phyloP scores from a whole-genome alignment of 2,329 filamentous ascomycete genomes.

The Fusarium sp. region DNA sequence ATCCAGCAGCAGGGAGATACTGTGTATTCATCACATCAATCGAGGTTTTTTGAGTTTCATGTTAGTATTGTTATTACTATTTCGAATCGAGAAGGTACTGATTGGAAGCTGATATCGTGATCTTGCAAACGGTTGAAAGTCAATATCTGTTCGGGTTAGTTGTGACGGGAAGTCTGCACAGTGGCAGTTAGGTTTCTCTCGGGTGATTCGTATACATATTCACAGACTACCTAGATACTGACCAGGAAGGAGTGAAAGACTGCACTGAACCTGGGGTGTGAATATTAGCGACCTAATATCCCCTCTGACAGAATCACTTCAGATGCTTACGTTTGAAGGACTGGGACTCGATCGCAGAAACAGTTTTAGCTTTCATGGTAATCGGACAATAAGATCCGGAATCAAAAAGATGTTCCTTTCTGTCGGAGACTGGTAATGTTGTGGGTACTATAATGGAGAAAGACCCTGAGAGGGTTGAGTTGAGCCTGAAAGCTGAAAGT shows the following conservation, averaged over 20 bases:
- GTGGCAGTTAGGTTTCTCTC: constrained; percentile 19
- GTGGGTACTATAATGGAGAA: constrained; percentile 6
- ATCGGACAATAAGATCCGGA: constrained; percentile 19
- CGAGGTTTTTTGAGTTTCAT: background rate
- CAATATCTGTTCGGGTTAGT: constrained; percentile 9
- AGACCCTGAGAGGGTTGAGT: constrained; percentile 1
- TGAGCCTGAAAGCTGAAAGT: background rate
- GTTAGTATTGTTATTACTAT: no score
- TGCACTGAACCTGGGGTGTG: background rate
- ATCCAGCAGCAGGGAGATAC: background rate
- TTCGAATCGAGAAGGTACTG: no score
- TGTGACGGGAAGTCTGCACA: background rate
- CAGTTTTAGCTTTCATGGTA: background rate
- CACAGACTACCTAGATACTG: background rate
- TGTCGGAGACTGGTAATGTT: background rate
- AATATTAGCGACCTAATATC: background rate
- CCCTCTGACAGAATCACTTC: background rate
- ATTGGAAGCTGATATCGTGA: background rate
- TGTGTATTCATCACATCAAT: background rate
- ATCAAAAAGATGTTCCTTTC: constrained; percentile 1
- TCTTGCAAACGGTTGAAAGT: constrained; percentile 1
- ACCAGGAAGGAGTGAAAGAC: background rate
- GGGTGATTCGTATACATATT: constrained; percentile 9
- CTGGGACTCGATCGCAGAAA: background rate
- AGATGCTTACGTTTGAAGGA: background rate